These are phyloP conservation scores for Rhododendron kiyosumense DNA, from an alignment of 148 eudicot genomes.

Conservation along the genomic window DNA sequence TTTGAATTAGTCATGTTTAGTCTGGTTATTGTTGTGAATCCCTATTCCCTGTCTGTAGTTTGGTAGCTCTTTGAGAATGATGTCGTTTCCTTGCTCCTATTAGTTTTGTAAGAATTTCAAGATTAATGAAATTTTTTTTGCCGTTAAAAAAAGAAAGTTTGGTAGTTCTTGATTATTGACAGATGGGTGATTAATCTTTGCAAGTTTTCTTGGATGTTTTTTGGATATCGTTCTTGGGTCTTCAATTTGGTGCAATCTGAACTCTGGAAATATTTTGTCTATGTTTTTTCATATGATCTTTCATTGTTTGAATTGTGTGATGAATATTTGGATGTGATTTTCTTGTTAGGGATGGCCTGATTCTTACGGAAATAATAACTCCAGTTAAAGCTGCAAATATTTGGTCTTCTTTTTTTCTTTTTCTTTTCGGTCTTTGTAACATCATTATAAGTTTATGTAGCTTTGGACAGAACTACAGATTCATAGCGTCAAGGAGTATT, in stretches of 20 bases:
- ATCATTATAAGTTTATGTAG: too few relatives aligned
- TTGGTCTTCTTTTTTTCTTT: too few relatives aligned
- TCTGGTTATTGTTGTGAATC: not conserved
- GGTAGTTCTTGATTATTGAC: not conserved
- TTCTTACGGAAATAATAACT: not conserved
- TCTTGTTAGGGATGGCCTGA: not conserved
- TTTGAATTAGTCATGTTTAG: not conserved
- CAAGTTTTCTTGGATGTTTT: not conserved
- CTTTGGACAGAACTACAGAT: not conserved
- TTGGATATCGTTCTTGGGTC: not conserved
- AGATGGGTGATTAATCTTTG: not conserved
- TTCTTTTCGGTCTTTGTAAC: not conserved
- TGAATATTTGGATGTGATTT: not conserved
- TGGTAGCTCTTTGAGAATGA: too few relatives aligned
- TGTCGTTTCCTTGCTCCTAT: too few relatives aligned
- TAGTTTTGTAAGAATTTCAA: too few relatives aligned
- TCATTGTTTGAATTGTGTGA: not conserved
- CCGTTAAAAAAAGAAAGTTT: not conserved
- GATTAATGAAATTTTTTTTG: too few relatives aligned
- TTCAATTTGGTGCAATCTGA: not conserved
- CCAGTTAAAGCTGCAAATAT: not conserved
- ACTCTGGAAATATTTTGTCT: not conserved
- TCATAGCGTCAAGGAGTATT: not conserved
- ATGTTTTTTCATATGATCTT: not conserved
- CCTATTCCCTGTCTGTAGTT: too few relatives aligned